Conservation (phyloP, 1,284 basidiomycete genomes). For the Leccinum subrobustum region DNA sequence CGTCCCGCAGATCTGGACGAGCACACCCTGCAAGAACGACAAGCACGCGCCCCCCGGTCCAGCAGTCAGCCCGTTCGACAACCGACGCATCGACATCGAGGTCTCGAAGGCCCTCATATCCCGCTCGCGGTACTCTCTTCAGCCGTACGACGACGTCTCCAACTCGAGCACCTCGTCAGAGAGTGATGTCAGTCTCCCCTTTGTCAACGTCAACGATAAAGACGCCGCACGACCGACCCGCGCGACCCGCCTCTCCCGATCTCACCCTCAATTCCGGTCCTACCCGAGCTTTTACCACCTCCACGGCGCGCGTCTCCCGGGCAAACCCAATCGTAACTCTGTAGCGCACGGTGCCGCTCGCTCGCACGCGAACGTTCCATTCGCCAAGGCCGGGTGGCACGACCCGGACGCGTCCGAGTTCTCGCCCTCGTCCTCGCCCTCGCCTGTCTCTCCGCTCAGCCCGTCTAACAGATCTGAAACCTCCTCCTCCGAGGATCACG, state of each 20-base stretch:
- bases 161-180: conserved; percentile 3
- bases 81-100: background rate
- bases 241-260: background rate
- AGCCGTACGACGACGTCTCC: conserved; percentile 13
- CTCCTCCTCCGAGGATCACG: conserved; percentile 18
- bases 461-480: conserved; percentile 15
- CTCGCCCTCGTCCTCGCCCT: conserved; percentile 9
- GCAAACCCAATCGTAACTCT: conserved; percentile 6
- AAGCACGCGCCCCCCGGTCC: background rate
- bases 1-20: conserved; percentile 24
- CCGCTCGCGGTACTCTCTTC: conserved; percentile 18
- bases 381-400: conserved; percentile 15
- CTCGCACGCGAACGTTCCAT: conserved; percentile 7
- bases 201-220: background rate
- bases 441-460: conserved; percentile 20
- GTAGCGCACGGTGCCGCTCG: background rate
- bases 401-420: conserved; percentile 1
- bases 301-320: conserved; percentile 19
- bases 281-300: conserved; percentile 23
- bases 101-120: conserved; percentile 26
- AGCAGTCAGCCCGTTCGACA: conserved; percentile 8
- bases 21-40: conserved; percentile 23
- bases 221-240: background rate
- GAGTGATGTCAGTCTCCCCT: background rate
- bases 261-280: conserved; percentile 16